Evolutionary conservation across 1,139 yeast species (phyloP).

Genomic region (Kurtzmaniella natalensis): DNA sequence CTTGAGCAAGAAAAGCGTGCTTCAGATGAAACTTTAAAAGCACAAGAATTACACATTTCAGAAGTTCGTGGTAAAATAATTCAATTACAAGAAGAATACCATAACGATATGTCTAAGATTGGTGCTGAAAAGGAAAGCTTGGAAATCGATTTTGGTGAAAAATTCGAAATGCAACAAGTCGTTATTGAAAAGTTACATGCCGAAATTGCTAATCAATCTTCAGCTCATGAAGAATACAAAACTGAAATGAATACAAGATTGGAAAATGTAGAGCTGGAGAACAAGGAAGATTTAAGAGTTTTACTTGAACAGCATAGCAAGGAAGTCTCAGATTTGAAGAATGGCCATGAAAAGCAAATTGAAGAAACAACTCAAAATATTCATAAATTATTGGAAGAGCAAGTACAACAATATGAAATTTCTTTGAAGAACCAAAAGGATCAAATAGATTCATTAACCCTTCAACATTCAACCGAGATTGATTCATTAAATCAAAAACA

Average conservation of each 20-base stretch:
- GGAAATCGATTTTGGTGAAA: slow-evolving; percentile 1
- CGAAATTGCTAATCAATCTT: not conserved
- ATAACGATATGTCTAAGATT: too few relatives aligned
- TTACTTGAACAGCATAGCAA: not conserved
- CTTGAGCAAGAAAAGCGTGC: not conserved
- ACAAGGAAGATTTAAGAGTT: not conserved
- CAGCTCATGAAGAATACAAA: not conserved
- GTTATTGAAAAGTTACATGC: not conserved
- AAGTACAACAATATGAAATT: not conserved
- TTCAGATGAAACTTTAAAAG: slow-evolving; percentile 1
- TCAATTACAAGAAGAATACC: too few relatives aligned
- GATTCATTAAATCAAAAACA: not conserved
- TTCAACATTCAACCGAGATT: not conserved
- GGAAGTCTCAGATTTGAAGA: not conserved
- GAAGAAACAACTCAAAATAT: not conserved
- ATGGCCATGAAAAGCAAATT: not conserved
- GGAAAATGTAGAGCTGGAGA: not conserved
- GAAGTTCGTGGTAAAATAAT: too few relatives aligned
- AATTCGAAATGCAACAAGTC: not conserved
- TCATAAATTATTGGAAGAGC: not conserved
- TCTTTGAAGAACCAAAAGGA: not conserved
- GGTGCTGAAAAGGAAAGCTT: slow-evolving; percentile 6
- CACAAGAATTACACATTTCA: too few relatives aligned
- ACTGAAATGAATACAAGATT: not conserved
- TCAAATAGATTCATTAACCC: not conserved